Percentiles rank a stretch among this genome's conserved stretches.
Conservation (phyloP, 345 rosid genomes). For the Rhizophora mangle region DNA sequence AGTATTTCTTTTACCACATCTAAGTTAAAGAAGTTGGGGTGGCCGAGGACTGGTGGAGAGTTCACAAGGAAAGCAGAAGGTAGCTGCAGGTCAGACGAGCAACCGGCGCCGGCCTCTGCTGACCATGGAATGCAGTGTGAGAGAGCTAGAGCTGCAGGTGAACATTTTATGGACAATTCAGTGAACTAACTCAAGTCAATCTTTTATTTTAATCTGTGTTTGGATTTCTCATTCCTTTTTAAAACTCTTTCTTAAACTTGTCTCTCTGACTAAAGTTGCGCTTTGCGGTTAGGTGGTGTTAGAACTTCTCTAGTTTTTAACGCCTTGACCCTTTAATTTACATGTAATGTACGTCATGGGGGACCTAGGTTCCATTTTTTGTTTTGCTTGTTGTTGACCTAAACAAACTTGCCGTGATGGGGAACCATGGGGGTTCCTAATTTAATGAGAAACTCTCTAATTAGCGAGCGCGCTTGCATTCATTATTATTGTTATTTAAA, state of each 20-base stretch:
- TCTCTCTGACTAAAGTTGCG: not conserved
- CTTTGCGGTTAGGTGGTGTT: not conserved
- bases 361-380: too few relatives aligned
- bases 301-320: not conserved
- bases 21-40: too few relatives aligned
- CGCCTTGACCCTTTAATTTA: not conserved
- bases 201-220: not conserved
- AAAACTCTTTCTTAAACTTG: not conserved
- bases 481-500: too few relatives aligned
- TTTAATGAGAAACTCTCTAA: too few relatives aligned
- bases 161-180: not conserved
- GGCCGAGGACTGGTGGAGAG: conserved; percentile 2
- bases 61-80: conserved; percentile 36
- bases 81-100: not conserved
- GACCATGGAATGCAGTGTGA: conserved; percentile 24
- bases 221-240: not conserved
- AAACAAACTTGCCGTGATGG: too few relatives aligned
- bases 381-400: too few relatives aligned
- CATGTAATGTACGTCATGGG: not conserved
- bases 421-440: too few relatives aligned
- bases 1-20: not conserved
- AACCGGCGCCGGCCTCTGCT: conserved; percentile 12
- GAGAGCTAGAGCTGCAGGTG: conserved; percentile 13
- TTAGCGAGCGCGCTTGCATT: too few relatives aligned
- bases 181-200: too few relatives aligned